Evolutionary conservation across 352 stramenopile genomes (phyloP), one percentile per base, ranked within the genome.

Genomic region (Pythium monospermum): DNA sequence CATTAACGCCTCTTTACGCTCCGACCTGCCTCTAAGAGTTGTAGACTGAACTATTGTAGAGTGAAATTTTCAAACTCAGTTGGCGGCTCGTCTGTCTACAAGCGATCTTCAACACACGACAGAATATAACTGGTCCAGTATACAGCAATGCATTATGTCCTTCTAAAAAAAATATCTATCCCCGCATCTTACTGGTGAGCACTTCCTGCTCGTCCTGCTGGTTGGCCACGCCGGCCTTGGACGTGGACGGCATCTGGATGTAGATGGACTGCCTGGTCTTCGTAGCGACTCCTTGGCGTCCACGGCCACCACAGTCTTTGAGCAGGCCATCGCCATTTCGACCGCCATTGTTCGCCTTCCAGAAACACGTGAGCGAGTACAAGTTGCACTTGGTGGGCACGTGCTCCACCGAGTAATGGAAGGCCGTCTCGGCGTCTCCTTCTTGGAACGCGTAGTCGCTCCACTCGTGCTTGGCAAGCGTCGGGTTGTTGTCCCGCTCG

Each of bases 311-410:
- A 59, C 71, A 90, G 18, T 79, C 78, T 11, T 45, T 22, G 21
- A 55, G 31, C 38, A 61, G 39, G 15, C 54, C 54, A 21, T 61
- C 54, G 31, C 30, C 54, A 27, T 33, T 31, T 38, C 28, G 54
- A 44, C 78, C 83, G 38, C 83, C 83, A 49, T 94, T 94, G 40
- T 68, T 76, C 26, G 83, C 80, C 23, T 53, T 64, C 67, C 74
- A 87, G 58, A 81, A 94, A 62, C 76, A 94, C 5, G 78, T 39
- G 64, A 78, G 79, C 57, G 83, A 94, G 65, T 92, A 94, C n/a
- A 94, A 67, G 45, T 94, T 94, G 61, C 59, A 87, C 50, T 94
- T 94, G 47, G 83, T 94, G 33, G 83, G 83, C 28, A 94, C 76
- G 61, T 94, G 78, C 18, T 76, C 68, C 23, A 91, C 82, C 30